Base-by-base conservation (phyloP, 2,329 filamentous ascomycete species). In the Hymenoscyphus scutula region DNA sequence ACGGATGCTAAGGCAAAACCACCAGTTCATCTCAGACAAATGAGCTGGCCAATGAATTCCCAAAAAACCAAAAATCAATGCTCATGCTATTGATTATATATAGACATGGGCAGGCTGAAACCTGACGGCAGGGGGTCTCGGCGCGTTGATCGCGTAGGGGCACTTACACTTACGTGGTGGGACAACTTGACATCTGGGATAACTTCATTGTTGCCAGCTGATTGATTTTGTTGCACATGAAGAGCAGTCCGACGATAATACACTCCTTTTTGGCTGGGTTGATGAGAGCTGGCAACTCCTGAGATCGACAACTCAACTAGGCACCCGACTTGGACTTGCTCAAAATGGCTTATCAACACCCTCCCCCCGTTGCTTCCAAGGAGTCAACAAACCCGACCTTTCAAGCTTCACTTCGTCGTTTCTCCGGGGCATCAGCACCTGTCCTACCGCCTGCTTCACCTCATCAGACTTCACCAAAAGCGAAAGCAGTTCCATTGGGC, bases 361-460 rank as follows among this genome's bases (percentile, higher is more conserved):
- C 37, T 27, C 32, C 56, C 37, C 37, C 34, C 7, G 7, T 45
- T 23, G 64, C 59, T 68, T 68, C 58, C 59, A 71, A 65, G 51
- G 63, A 62, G 25, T 23, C 29, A 15, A 23, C 29, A 17, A 23
- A n/a, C 17, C 23, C 56, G 27, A 51, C 62, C 54, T 69, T 61
- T 59, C 67, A 61, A 54, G 62, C 69, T 61, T 79, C 80, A 29
- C 74, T 82, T 59, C 75, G 76, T 63, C 77, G 79, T 60, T 78
- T 83, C 56, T 51, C 60, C 3, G 58, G 65, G 57, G 62, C 64
- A 10, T 57, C 66, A 55, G 62, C 67, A 54, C 59, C 65, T 27
- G 61, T 64, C 13, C 45, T 45, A 11, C 59, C 68, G 11, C 38
- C 64, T 53, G n/a, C 41, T 48, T 69, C 68, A 23, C 63, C 66